phyloP scores from a whole-genome alignment of 2,329 filamentous ascomycete genomes.

The Epichloe hybrida region DNA sequence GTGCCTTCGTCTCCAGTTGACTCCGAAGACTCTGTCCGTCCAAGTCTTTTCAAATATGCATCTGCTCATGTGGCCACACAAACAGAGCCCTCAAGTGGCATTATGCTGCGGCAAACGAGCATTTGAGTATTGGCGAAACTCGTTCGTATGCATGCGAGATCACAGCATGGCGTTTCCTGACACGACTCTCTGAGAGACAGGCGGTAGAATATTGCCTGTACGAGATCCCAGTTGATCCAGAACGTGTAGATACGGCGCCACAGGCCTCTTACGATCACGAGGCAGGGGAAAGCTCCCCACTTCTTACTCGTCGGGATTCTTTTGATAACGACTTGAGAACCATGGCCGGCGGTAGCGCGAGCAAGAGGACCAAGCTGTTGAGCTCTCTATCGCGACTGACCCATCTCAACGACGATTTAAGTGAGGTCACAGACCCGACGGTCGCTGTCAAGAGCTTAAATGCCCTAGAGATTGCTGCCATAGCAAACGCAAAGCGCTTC shows the following conservation, averaged over 20 bases:
- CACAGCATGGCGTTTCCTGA: slow-evolving; percentile 66
- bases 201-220: slow-evolving; percentile 62
- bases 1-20: slow-evolving; percentile 17
- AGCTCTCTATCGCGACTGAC: slow-evolving; percentile 43
- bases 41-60: background rate
- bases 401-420: slow-evolving; percentile 21
- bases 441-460: slow-evolving; percentile 67
- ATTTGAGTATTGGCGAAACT: slow-evolving; percentile 52
- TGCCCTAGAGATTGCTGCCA: slow-evolving; percentile 73
- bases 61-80: background rate
- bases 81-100: slow-evolving; percentile 61
- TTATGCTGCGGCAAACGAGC: slow-evolving; percentile 48
- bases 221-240: slow-evolving; percentile 44
- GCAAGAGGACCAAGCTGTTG: slow-evolving; percentile 35
- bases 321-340: slow-evolving; percentile 10
- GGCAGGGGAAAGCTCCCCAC: slow-evolving; percentile 32
- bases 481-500: slow-evolving; percentile 73
- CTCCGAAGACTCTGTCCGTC: background rate
- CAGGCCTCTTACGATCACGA: slow-evolving; percentile 22
- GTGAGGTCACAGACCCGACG: slow-evolving; percentile 47
- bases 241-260: slow-evolving; percentile 8
- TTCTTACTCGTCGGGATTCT: slow-evolving; percentile 25
- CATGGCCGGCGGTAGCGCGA: slow-evolving; percentile 23
- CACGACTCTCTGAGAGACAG: slow-evolving; percentile 56
- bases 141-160: slow-evolving; percentile 67